A percentile compares a stretch with the other conserved stretches of the same genome.
These are phyloP conservation scores for Hanseniaspora clermontiae DNA, from an alignment of 805 yeast genomes.

Conservation along the genomic window DNA sequence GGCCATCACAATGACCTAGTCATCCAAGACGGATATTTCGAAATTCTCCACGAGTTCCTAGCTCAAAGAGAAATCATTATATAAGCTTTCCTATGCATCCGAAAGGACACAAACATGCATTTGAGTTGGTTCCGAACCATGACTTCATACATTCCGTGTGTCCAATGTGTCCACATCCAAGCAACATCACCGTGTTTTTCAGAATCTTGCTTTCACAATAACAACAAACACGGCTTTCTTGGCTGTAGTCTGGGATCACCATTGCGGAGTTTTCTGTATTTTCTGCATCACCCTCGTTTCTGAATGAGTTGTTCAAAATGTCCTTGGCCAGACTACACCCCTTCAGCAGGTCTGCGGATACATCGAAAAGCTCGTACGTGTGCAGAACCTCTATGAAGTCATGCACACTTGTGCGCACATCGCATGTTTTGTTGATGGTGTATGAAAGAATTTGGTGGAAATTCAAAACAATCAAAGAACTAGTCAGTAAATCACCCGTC, in stretches of 20 bases:
- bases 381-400: constrained; percentile 25
- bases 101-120: constrained; percentile 59
- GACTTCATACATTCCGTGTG: constrained; percentile 67
- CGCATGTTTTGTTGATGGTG: constrained; percentile 17
- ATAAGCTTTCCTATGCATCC: constrained; percentile 33
- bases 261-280: constrained; percentile 19
- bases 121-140: constrained; percentile 62
- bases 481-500: constrained; percentile 24
- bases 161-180: constrained; percentile 77
- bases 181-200: constrained; percentile 48
- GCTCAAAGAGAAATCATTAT: constrained; percentile 1
- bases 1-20: constrained; percentile 80
- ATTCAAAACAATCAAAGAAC: constrained; percentile 22
- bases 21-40: constrained; percentile 68
- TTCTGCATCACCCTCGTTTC: constrained; percentile 32
- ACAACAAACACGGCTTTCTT: constrained; percentile 52
- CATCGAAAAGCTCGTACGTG: constrained; percentile 26
- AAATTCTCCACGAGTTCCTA: constrained; percentile 44
- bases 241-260: constrained; percentile 43
- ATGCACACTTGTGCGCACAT: constrained; percentile 24
- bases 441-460: constrained; percentile 25
- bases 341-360: constrained; percentile 26
- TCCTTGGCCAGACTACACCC: constrained; percentile 24
- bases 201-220: constrained; percentile 66
- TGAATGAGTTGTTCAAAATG: constrained; percentile 33